phyloP scores from a whole-genome alignment of 805 yeast genomes.

The Zygoascus biomembranicola region DNA sequence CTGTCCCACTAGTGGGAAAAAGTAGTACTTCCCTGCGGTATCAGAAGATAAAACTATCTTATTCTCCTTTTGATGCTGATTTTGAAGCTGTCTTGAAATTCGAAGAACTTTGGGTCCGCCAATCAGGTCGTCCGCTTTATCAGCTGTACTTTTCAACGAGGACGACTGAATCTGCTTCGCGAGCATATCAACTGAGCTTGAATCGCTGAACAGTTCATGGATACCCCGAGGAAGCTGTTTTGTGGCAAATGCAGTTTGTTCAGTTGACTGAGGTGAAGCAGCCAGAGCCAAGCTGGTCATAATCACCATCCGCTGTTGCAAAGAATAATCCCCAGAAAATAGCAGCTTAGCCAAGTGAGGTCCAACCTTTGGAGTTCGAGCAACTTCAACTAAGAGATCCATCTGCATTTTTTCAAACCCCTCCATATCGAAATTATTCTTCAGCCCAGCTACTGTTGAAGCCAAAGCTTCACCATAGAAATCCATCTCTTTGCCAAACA shows the following conservation, averaged over 20 bases:
- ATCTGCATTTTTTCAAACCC: constrained; percentile 59
- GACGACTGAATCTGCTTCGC: constrained; percentile 17
- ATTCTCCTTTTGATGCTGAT: constrained; percentile 4
- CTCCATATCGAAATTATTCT: constrained; percentile 47
- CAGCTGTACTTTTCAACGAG: constrained; percentile 17
- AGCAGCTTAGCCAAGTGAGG: constrained; percentile 37
- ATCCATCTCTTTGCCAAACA: constrained; percentile 51
- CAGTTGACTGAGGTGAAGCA: constrained; percentile 46
- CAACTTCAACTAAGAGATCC: constrained; percentile 58
- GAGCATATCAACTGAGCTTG: constrained; percentile 7
- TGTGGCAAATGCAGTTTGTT: constrained; percentile 26
- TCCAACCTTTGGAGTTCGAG: constrained; percentile 38
- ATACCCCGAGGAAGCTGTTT: constrained; percentile 39
- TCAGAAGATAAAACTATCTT: neutral
- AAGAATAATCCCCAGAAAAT: constrained; percentile 65
- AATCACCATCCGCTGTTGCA: constrained; percentile 67
- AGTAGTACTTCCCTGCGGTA: neutral
- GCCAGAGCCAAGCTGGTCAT: constrained; percentile 62
- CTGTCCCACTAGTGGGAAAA: constrained; percentile 43
- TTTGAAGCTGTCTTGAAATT: constrained; percentile 22
- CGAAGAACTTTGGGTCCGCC: constrained; percentile 24
- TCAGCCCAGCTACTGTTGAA: constrained; percentile 42
- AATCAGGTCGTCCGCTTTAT: constrained; percentile 14
- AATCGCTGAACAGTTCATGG: constrained; percentile 37
- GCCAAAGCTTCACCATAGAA: constrained; percentile 51